These are phyloP conservation scores for Malus fusca DNA, from an alignment of 306 rosid species.

Conservation along the genomic window DNA sequence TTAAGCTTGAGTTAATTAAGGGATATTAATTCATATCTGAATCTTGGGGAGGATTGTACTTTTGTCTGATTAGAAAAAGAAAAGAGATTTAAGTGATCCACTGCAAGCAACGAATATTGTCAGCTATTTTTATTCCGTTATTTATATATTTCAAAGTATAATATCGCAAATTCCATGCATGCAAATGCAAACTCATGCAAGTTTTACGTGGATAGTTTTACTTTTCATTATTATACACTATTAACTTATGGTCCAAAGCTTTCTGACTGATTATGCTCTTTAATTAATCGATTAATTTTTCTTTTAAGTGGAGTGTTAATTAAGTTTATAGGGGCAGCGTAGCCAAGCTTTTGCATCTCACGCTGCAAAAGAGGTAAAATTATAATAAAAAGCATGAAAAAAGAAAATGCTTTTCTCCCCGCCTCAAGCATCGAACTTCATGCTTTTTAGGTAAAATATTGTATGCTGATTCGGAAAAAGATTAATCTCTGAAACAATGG, in stretches of 20 bases:
- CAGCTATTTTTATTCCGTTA: not conserved
- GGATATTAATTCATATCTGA: slow-evolving; percentile 1
- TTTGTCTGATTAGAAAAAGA: slow-evolving; percentile 56
- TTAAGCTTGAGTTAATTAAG: slow-evolving; percentile 8
- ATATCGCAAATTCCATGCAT: slow-evolving; percentile 18
- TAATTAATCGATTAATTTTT: not conserved
- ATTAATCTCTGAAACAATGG: not conserved
- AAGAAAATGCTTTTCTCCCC: slow-evolving; percentile 36
- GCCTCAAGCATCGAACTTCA: slow-evolving; percentile 28
- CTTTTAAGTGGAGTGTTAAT: not conserved
- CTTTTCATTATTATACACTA: not conserved
- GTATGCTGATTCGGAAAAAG: not conserved
- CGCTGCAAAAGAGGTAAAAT: slow-evolving; percentile 26
- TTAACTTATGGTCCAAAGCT: not conserved
- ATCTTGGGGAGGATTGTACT: slow-evolving; percentile 33
- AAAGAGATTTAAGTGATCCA: slow-evolving; percentile 34
- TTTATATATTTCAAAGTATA: not conserved
- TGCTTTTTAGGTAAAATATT: slow-evolving; percentile 44
- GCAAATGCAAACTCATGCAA: slow-evolving; percentile 42
- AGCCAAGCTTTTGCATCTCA: slow-evolving; percentile 2
- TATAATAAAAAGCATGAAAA: slow-evolving; percentile 21
- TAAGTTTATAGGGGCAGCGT: not conserved
- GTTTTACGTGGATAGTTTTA: not conserved
- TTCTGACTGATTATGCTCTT: not conserved
- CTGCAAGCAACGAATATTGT: slow-evolving; percentile 86